Evolutionary conservation across 768 basidiomycete species (phyloP), one percentile per base, ranked within the genome.

Genomic region (Lactarius psammicola): DNA sequence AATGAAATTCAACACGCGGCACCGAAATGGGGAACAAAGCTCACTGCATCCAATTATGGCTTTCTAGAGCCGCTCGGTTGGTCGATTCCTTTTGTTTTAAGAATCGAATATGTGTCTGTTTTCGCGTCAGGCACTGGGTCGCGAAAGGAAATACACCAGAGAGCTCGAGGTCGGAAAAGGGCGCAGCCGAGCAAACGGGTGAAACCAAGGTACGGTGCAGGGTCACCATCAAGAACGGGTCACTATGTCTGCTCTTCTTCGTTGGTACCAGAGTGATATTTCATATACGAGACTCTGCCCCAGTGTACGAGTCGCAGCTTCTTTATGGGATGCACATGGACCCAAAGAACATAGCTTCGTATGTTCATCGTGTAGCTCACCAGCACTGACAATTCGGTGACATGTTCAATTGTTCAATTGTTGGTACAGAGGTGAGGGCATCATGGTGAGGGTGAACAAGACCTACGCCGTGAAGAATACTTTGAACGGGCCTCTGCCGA

Each of bases 241-340:
- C 36, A 1, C 4, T 34, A 49, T n/a, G 28, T 40, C 57, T 23
- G 42, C 57, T n/a, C 36, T 59, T 17, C 63, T 59, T 1, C 23
- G 57, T 17, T 64, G 63, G 56, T 64, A 58, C 56, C 23, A n/a
- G 26, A 17, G 56, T n/a, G 49, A 44, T 38, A 26, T 53, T 46
- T n/a, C 53, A 59, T 20, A 55, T 55, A 5, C 51, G 4, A n/a
- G 49, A 53, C 23, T 42, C 56, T n/a, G n/a, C n/a, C n/a, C n/a
- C n/a, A n/a, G n/a, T n/a, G 2, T 13, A 42, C 26, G 51, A 34
- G 28, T 31, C 40, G n/a, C 31, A 9, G 31, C 63, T 59, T 38
- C 63, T 59, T 51, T 34, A 30, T 38, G n/a, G 15, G 30, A 31
- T 0, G 49, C 36, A 38, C n/a, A 28, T 64, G 49, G 18, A 23